Percentiles rank a stretch among this genome's conserved stretches.
These are phyloP conservation scores for Cyclotella cryptica DNA, from an alignment of 108 stramenopile genomes.

Conservation along the genomic window DNA sequence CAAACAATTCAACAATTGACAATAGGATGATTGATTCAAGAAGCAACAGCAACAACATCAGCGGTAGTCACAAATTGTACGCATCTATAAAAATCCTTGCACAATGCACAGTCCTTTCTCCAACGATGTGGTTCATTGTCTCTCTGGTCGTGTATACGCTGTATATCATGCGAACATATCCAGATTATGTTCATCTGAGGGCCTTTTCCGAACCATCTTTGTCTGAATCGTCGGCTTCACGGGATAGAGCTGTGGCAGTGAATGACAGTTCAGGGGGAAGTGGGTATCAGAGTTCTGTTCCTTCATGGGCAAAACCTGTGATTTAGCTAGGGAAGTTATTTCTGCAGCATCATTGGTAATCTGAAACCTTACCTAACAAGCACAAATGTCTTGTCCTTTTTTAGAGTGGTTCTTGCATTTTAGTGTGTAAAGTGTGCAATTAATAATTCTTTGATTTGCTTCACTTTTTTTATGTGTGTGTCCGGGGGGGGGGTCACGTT, in stretches of 20 bases:
- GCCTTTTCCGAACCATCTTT: constrained; percentile 19
- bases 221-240: neutral
- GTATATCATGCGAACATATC: constrained; percentile 29
- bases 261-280: neutral
- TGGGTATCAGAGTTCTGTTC: constrained; percentile 28
- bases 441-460: too few relatives aligned
- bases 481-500: too few relatives aligned
- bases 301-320: constrained; percentile 20
- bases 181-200: constrained; percentile 31
- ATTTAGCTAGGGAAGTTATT: too few relatives aligned
- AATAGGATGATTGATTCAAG: neutral
- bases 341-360: too few relatives aligned
- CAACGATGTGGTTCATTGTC: constrained; percentile 31
- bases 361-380: too few relatives aligned
- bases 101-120: constrained; percentile 29
- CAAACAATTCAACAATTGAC: neutral
- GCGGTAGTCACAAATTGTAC: neutral
- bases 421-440: too few relatives aligned
- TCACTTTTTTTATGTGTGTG: too few relatives aligned
- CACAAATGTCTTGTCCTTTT: too few relatives aligned
- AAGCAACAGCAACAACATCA: neutral
- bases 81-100: constrained; percentile 11
- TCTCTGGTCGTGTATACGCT: constrained; percentile 26
- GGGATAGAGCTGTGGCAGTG: too few relatives aligned
- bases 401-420: too few relatives aligned